phyloP scores from a whole-genome alignment of 2,329 filamentous ascomycete genomes.

The Pseudogymnoascus pannorum region DNA sequence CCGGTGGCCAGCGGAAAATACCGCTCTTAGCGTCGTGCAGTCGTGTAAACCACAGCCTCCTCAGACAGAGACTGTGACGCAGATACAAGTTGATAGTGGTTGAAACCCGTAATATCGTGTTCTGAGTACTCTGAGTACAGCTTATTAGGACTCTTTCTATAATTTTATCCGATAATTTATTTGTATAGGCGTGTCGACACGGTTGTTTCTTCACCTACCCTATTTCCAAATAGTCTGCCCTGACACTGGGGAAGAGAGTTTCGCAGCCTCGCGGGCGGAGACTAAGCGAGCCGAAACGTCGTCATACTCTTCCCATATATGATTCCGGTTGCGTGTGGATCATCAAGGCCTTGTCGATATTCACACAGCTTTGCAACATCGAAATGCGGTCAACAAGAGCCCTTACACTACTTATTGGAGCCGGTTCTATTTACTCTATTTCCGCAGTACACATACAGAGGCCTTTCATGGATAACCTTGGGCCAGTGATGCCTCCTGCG shows the following conservation, averaged over 20 bases:
- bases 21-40: conserved; percentile 9
- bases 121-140: background rate
- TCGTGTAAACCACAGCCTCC: conserved; percentile 1
- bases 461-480: conserved; percentile 19
- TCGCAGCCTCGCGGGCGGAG: conserved; percentile 7
- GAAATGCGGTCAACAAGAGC: conserved; percentile 7
- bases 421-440: background rate
- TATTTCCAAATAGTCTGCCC: conserved; percentile 1
- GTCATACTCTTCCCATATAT: conserved; percentile 4
- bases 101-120: background rate
- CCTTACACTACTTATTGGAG: background rate
- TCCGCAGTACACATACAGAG: background rate
- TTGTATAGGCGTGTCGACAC: background rate
- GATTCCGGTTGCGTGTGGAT: background rate
- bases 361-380: background rate
- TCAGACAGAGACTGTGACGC: background rate
- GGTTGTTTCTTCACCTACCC: background rate
- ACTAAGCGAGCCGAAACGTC: conserved; percentile 8
- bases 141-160: background rate
- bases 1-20: conserved; percentile 7
- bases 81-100: background rate
- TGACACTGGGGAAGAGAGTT: conserved; percentile 5
- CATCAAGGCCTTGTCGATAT: background rate
- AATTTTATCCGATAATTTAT: background rate
- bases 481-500: conserved; percentile 21